These are phyloP conservation scores for Rutstroemia sp. DNA, from an alignment of 2,329 filamentous ascomycete genomes.

Conservation along the genomic window DNA sequence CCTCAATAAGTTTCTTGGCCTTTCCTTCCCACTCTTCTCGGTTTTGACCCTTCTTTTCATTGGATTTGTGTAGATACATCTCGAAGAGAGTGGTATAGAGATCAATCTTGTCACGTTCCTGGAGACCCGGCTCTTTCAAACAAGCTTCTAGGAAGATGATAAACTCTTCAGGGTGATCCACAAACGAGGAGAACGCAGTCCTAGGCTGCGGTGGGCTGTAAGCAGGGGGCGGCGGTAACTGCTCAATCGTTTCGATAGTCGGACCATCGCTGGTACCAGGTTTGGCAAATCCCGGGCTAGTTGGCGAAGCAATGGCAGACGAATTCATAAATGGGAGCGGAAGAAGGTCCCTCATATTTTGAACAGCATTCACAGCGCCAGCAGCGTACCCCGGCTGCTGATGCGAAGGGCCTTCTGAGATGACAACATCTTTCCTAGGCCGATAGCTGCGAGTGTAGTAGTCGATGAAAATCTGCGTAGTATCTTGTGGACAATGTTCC, in stretches of 20 bases:
- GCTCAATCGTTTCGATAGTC: slow-evolving; percentile 41
- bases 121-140: slow-evolving; percentile 62
- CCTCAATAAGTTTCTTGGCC: slow-evolving; percentile 81
- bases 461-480: slow-evolving; percentile 83
- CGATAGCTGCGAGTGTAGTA: slow-evolving; percentile 86
- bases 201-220: slow-evolving; percentile 79
- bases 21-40: slow-evolving; percentile 82
- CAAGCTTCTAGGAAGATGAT: slow-evolving; percentile 89
- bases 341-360: slow-evolving; percentile 77
- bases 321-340: slow-evolving; percentile 80
- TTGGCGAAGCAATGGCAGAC: slow-evolving; percentile 46
- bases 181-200: slow-evolving; percentile 91
- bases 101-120: slow-evolving; percentile 70
- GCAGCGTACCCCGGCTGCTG: slow-evolving; percentile 27
- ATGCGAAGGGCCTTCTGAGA: slow-evolving; percentile 15
- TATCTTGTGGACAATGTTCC: slow-evolving; percentile 73
- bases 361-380: slow-evolving; percentile 67
- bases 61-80: slow-evolving; percentile 92
- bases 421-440: slow-evolving; percentile 55
- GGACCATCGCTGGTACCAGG: slow-evolving; percentile 45
- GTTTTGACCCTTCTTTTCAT: slow-evolving; percentile 61
- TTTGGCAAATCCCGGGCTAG: slow-evolving; percentile 41
- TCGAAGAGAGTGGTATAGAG: slow-evolving; percentile 94
- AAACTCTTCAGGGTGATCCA: slow-evolving; percentile 88
- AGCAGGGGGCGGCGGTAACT: slow-evolving; percentile 29